These are phyloP conservation scores for Cercophora sp. DNA, from an alignment of 495 filamentous ascomycete species.

Conservation along the genomic window DNA sequence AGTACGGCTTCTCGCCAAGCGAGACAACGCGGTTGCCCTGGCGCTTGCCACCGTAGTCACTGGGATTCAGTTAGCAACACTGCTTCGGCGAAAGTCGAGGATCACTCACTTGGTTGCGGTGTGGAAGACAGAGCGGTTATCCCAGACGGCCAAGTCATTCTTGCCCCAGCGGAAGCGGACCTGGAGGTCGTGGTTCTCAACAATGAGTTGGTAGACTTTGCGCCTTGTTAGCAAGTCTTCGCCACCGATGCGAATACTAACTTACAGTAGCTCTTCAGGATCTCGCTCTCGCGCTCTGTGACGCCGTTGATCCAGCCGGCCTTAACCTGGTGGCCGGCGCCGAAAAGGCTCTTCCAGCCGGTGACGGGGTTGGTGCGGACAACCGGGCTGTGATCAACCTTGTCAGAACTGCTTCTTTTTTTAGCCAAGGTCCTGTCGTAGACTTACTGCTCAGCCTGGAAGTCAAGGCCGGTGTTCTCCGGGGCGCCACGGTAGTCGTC, in stretches of 20 bases:
- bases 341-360: slow-evolving; percentile 68
- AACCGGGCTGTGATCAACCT: slow-evolving; percentile 52
- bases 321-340: slow-evolving; percentile 51
- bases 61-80: slow-evolving; percentile 6
- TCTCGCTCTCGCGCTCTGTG: slow-evolving; percentile 54
- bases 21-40: slow-evolving; percentile 59
- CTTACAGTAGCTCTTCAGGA: slow-evolving; percentile 56
- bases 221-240: neutral
- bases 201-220: slow-evolving; percentile 53
- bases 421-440: neutral
- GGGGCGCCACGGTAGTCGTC: slow-evolving; percentile 56
- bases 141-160: slow-evolving; percentile 67
- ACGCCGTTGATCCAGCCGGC: slow-evolving; percentile 60
- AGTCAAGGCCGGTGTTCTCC: slow-evolving; percentile 57
- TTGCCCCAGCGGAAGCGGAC: slow-evolving; percentile 61
- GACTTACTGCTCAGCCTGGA: slow-evolving; percentile 54
- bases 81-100: neutral
- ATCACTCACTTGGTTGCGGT: slow-evolving; percentile 48
- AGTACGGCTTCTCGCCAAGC: slow-evolving; percentile 63
- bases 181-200: slow-evolving; percentile 72
- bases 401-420: neutral
- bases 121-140: slow-evolving; percentile 64
- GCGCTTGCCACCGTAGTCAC: slow-evolving; percentile 51
- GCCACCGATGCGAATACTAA: neutral
- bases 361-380: slow-evolving; percentile 72